Base-by-base conservation (phyloP, 1,139 yeast genomes). In the Suhomyces choctaworum region DNA sequence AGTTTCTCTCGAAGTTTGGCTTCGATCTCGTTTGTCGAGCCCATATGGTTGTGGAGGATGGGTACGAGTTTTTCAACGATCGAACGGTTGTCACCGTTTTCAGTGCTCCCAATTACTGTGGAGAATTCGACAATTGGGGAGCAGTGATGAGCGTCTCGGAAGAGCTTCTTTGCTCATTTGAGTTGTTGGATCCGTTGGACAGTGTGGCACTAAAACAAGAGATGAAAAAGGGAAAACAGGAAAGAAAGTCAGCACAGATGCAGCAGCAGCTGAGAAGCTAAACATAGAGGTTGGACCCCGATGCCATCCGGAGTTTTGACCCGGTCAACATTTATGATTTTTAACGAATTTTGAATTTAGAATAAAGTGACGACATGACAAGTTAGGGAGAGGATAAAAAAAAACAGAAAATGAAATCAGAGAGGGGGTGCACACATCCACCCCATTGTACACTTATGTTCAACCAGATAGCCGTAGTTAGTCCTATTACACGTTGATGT, bases 121-220 rank as follows among this genome's bases (percentile, higher is more conserved):
- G 98, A 25, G 98, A 92, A 60, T 92, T 92, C 54, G 97, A 92
- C 59, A 92, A 92, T 56, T 92, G 97, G 97, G 98, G 97, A 15
- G 97, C 97, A 0, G 97, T 92, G 2, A 92, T 92, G 98, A 81
- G 95, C 51, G 97, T 92, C 12, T 80, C 87, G 47, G 97, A 92
- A 48, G 97, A 89, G 50, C 69, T 92, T 45, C 67, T 92, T 42
- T 92, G 97, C 60, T 82, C 92, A 40, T 92, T 92, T 62, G 97
- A 92, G 60, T 73, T 92, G 44, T 69, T 92, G 42, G 96, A 92
- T 62, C 98, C 98, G 7, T 71, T 92, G 52, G 98, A 92, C 61
- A 81, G 95, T 35, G 82, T 85, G 23, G 97, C 97, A 2, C 75
- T 92, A 61, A 89, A 90, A 58, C 96, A 85, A 59, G 95, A 88